Conservation (phyloP, 2,329 filamentous ascomycete genomes). For the Fusarium sp. region DNA sequence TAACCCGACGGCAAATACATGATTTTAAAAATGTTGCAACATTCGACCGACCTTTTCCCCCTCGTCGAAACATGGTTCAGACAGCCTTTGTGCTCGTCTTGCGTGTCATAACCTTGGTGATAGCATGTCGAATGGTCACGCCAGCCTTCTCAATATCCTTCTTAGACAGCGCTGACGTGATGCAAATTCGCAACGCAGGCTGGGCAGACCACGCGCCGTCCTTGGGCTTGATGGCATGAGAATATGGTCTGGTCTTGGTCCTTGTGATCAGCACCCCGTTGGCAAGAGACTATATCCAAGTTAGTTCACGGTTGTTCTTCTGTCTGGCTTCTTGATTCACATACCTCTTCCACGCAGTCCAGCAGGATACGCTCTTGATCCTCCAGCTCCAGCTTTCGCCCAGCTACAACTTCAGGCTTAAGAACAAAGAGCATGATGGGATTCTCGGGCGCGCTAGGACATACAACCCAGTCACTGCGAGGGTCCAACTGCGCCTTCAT, state of each 20-base stretch:
- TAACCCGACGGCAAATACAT: constrained; percentile 6
- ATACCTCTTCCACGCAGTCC: constrained; percentile 95
- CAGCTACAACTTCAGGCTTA: constrained; percentile 81
- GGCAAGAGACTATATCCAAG: constrained; percentile 69
- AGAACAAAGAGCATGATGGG: constrained; percentile 85
- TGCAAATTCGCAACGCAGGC: constrained; percentile 89
- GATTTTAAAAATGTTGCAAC: constrained; percentile 1
- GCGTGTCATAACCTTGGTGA: constrained; percentile 86
- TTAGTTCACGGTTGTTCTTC: constrained; percentile 20
- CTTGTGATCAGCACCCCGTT: constrained; percentile 92
- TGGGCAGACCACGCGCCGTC: constrained; percentile 75
- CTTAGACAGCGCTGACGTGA: constrained; percentile 86
- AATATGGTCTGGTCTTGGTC: constrained; percentile 79
- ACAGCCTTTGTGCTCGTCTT: constrained; percentile 58
- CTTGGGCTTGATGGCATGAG: constrained; percentile 69
- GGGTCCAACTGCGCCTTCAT: constrained; percentile 91
- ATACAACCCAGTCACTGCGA: constrained; percentile 89
- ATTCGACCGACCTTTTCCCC: not conserved
- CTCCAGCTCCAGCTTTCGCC: constrained; percentile 71
- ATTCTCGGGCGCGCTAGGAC: constrained; percentile 83
- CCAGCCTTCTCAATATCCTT: constrained; percentile 98
- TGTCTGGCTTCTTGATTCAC: constrained; percentile 36
- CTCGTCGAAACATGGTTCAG: constrained; percentile 4
- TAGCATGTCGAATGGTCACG: constrained; percentile 85
- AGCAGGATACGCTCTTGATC: constrained; percentile 88